Evolutionary conservation across 2,329 filamentous ascomycete species (phyloP).

Genomic region (Nannizziopsis arthrosporioides): DNA sequence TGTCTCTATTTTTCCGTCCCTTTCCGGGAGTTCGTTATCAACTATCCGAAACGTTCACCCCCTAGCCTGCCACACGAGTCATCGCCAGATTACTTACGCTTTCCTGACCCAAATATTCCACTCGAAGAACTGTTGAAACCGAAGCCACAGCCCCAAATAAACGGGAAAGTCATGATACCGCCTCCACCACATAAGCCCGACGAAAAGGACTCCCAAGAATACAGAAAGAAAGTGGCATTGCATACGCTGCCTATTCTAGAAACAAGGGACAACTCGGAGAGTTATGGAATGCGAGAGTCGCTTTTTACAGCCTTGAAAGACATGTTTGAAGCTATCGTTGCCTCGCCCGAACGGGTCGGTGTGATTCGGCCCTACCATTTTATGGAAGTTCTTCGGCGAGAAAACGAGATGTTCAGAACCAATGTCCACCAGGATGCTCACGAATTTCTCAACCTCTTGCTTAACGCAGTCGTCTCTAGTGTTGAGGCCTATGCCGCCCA

Average conservation of each 20-base stretch:
- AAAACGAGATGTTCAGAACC: constrained; percentile 95
- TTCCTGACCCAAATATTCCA: constrained; percentile 49
- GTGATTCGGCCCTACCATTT: constrained; percentile 89
- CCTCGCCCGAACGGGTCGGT: constrained; percentile 68
- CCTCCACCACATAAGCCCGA: constrained; percentile 55
- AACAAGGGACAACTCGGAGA: constrained; percentile 65
- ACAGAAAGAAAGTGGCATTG: constrained; percentile 94
- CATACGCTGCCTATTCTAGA: constrained; percentile 76
- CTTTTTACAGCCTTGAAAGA: constrained; percentile 92
- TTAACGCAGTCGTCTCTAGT: constrained; percentile 93
- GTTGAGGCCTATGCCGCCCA: constrained; percentile 72
- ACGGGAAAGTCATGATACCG: constrained; percentile 9
- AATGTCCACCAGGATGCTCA: constrained; percentile 98
- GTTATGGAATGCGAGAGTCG: constrained; percentile 88
- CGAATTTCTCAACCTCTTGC: constrained; percentile 83
- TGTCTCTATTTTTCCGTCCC: constrained; percentile 90
- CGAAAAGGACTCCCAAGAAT: constrained; percentile 91
- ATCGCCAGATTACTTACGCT: constrained; percentile 38
- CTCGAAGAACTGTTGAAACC: constrained; percentile 36
- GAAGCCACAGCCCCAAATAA: constrained; percentile 27
- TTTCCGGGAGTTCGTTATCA: constrained; percentile 88
- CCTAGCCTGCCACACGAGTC: constrained; percentile 56
- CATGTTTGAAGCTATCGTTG: constrained; percentile 83
- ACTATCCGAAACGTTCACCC: constrained; percentile 66
- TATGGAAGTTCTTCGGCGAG: constrained; percentile 79